Evolutionary conservation across 805 yeast genomes (phyloP).

Genomic region (Ogataea paraovalis): DNA sequence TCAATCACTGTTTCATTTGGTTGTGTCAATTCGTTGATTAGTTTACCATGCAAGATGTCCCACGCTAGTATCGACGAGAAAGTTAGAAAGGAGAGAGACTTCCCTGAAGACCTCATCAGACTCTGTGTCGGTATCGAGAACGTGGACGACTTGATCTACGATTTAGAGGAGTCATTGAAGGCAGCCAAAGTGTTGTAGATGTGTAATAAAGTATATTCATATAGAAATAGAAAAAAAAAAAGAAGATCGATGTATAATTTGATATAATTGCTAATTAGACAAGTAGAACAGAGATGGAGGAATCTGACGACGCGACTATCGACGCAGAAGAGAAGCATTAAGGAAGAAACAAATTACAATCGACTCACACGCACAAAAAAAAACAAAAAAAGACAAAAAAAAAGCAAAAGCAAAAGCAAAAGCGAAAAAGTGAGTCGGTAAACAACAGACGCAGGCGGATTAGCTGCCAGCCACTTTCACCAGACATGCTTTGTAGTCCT

Average conservation of each 20-base stretch:
- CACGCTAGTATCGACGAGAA: constrained; percentile 94
- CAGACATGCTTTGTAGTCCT: too few species aligned
- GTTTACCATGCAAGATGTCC: constrained; percentile 94
- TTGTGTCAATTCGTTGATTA: constrained; percentile 85
- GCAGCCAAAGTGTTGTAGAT: constrained; percentile 32
- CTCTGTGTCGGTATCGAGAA: constrained; percentile 91
- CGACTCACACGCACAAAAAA: neutral
- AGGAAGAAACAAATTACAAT: too few species aligned
- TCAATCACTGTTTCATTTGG: constrained; percentile 94
- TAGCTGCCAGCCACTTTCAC: too few species aligned
- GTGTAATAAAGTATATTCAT: neutral
- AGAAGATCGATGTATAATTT: too few species aligned
- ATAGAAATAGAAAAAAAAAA: neutral
- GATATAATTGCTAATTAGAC: too few species aligned
- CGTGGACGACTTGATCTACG: constrained; percentile 74
- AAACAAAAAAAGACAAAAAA: neutral
- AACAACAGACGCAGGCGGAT: neutral
- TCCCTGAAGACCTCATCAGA: constrained; percentile 89
- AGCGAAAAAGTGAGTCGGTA: neutral
- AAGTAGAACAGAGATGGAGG: too few species aligned
- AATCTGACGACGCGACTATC: neutral
- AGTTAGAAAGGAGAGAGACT: constrained; percentile 79
- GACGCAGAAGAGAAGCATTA: neutral
- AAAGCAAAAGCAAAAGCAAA: neutral
- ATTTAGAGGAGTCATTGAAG: constrained; percentile 65